A percentile compares a stretch with the other conserved stretches of the same genome.
These are phyloP conservation scores for Solanum aculeatissimum DNA, from an alignment of 305 asterid genomes.

Conservation along the genomic window DNA sequence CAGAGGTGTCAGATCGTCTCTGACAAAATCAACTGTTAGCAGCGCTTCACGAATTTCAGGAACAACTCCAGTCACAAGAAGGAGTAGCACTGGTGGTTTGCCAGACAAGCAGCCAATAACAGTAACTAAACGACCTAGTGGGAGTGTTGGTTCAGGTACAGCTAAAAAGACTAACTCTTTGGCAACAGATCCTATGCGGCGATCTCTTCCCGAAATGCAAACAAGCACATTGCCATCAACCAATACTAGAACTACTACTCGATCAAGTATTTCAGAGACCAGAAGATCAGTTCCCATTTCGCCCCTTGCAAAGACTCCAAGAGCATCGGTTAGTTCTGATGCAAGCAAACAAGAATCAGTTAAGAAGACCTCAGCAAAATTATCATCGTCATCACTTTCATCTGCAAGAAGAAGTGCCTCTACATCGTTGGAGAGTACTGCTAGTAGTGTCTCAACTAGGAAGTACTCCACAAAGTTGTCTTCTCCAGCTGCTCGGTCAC, in stretches of 20 bases:
- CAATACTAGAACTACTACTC: conserved; percentile 35
- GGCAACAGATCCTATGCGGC: conserved; percentile 53
- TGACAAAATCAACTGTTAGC: conserved; percentile 59
- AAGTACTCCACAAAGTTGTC: conserved; percentile 42
- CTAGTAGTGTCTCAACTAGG: conserved; percentile 49
- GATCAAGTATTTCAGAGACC: conserved; percentile 35
- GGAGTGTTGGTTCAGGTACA: conserved; percentile 18
- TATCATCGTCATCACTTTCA: conserved; percentile 45
- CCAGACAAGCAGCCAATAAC: conserved; percentile 57
- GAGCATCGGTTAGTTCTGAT: conserved; percentile 56
- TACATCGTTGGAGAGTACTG: conserved; percentile 60
- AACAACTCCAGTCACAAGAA: conserved; percentile 44
- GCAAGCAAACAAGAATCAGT: conserved; percentile 41
- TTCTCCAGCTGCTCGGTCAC: conserved; percentile 40
- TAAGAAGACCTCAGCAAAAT: conserved; percentile 31
- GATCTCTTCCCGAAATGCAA: conserved; percentile 65
- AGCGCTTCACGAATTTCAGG: conserved; percentile 54
- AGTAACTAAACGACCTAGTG: conserved; percentile 31
- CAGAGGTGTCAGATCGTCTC: conserved; percentile 28
- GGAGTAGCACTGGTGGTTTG: conserved; percentile 78
- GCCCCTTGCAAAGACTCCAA: conserved; percentile 52
- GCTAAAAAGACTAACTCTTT: conserved; percentile 38
- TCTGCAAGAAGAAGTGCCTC: conserved; percentile 49
- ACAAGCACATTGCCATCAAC: conserved; percentile 46
- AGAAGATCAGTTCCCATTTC: conserved; percentile 54